phyloP scores from a whole-genome alignment of 2,329 filamentous ascomycete genomes.

The Calonectria pseudoreteaudii region DNA sequence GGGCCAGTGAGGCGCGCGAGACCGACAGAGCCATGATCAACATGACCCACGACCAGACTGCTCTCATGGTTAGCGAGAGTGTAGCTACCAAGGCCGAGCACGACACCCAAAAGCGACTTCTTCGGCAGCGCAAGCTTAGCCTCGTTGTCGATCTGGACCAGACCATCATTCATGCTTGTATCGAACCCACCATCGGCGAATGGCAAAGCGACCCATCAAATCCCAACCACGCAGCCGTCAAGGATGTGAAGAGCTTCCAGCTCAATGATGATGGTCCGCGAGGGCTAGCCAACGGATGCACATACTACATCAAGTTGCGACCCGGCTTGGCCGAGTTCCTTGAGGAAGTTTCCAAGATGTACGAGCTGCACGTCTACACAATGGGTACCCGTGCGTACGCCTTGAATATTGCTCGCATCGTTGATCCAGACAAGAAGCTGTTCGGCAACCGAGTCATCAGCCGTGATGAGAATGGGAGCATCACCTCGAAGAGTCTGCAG shows the following conservation, averaged over 20 bases:
- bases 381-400: constrained; percentile 99
- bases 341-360: constrained; percentile 79
- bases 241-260: constrained; percentile 89
- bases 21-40: constrained; percentile 91
- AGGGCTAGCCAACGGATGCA: constrained; percentile 77
- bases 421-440: constrained; percentile 88
- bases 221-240: constrained; percentile 91
- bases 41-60: constrained; percentile 92
- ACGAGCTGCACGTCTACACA: constrained; percentile 97
- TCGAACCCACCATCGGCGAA: constrained; percentile 94
- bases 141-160: constrained; percentile 97
- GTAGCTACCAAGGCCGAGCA: constrained; percentile 87
- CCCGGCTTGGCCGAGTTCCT: constrained; percentile 88
- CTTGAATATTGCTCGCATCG: constrained; percentile 88
- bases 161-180: constrained; percentile 97
- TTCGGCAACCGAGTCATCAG: constrained; percentile 97
- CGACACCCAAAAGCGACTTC: constrained; percentile 84
- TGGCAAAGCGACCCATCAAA: constrained; percentile 92
- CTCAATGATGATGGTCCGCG: constrained; percentile 85
- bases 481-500: constrained; percentile 90
- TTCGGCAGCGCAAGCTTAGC: constrained; percentile 85
- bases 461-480: constrained; percentile 94
- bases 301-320: constrained; percentile 98
- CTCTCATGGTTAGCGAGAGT: constrained; percentile 83
- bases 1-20: constrained; percentile 83